Evolutionary conservation across 2,329 filamentous ascomycete genomes (phyloP).

Genomic region (Chaetomiaceae sp.): DNA sequence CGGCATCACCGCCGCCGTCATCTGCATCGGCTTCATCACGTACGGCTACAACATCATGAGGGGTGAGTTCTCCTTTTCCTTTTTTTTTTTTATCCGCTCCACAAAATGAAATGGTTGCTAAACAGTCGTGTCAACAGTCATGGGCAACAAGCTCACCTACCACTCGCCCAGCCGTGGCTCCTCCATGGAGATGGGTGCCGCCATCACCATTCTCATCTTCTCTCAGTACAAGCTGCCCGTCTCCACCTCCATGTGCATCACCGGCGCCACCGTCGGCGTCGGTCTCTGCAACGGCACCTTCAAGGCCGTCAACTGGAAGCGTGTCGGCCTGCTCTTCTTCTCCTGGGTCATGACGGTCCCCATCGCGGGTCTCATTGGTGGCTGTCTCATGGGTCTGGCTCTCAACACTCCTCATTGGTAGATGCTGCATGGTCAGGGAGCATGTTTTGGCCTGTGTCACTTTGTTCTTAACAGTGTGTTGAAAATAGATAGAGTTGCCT

Average conservation of each 20-base stretch:
- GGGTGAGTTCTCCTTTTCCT: constrained; percentile 45
- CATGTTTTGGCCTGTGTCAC: neutral
- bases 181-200: constrained; percentile 77
- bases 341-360: constrained; percentile 66
- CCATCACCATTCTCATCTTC: constrained; percentile 71
- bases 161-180: constrained; percentile 54
- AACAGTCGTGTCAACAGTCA: constrained; percentile 45
- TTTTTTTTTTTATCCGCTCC: neutral
- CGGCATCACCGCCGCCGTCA: constrained; percentile 59
- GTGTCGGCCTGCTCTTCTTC: constrained; percentile 61
- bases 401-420: constrained; percentile 55
- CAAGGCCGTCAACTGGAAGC: constrained; percentile 72
- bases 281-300: constrained; percentile 70
- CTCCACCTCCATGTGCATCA: constrained; percentile 76
- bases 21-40: constrained; percentile 65
- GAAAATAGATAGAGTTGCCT: too few relatives aligned
- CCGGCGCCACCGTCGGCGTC: constrained; percentile 72
- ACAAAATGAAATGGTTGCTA: neutral
- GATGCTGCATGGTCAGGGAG: neutral
- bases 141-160: constrained; percentile 78
- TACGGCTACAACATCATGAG: constrained; percentile 86
- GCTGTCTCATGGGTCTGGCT: constrained; percentile 45
- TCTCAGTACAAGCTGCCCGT: constrained; percentile 72
- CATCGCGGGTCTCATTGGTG: constrained; percentile 54
- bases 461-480: too few relatives aligned